Conservation (phyloP, 768 basidiomycete genomes). For the Auriscalpium orientale region DNA sequence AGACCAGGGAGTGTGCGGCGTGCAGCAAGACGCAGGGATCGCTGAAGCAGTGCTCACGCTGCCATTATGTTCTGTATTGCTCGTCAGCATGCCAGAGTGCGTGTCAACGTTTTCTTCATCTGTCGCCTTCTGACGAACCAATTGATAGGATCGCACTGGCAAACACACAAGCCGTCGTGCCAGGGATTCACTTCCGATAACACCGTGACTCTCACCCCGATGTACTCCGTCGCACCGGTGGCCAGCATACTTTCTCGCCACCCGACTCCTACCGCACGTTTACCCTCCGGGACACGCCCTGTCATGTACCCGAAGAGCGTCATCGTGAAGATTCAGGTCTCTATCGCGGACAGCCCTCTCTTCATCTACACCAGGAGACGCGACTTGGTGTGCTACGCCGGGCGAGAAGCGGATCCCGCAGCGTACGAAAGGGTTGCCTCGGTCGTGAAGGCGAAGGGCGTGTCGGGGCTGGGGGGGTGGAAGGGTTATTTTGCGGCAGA, state of each 20-base stretch:
- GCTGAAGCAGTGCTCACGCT: conserved; percentile 38
- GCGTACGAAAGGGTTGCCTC: conserved; percentile 35
- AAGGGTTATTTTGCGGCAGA: conserved; percentile 54
- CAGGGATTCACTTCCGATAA: conserved; percentile 4
- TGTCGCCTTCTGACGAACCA: no score
- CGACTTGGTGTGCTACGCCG: conserved; percentile 16
- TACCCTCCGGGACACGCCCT: no score
- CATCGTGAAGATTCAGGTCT: no score
- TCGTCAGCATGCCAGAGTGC: conserved; percentile 40
- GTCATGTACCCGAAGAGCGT: no score
- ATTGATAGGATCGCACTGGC: conserved; percentile 23
- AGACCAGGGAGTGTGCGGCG: conserved; percentile 37
- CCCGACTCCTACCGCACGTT: no score
- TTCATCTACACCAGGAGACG: no score
- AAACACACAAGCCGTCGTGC: conserved; percentile 36
- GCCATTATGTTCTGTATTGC: conserved; percentile 37
- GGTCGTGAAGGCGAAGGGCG: conserved; percentile 35
- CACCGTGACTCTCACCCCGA: no score
- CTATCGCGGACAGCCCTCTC: no score
- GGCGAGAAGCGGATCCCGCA: conserved; percentile 22
- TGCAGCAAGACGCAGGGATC: conserved; percentile 23
- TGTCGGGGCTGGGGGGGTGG: conserved; percentile 20
- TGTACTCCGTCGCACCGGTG: no score
- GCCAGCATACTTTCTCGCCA: no score
- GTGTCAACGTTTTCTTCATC: conserved; percentile 21